A percentile compares a stretch with the other conserved stretches of the same genome.
These are phyloP conservation scores for Beauveria sp. DNA, from an alignment of 2,329 filamentous ascomycete species.

Conservation along the genomic window DNA sequence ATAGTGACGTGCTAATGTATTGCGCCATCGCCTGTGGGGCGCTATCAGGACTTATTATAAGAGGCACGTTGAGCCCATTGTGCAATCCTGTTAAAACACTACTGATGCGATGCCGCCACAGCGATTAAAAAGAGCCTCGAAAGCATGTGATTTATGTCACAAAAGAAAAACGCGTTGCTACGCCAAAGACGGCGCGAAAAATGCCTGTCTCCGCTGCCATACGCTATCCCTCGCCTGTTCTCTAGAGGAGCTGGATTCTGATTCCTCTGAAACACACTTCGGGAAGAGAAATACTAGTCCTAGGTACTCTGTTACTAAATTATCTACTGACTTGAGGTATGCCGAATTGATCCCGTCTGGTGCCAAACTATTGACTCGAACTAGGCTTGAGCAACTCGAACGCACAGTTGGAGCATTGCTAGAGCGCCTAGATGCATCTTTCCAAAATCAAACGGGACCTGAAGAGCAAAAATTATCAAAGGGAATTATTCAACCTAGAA, in stretches of 20 bases:
- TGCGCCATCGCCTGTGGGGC: not conserved
- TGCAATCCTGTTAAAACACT: not conserved
- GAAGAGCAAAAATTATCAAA: too few relatives aligned
- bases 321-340: not conserved
- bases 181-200: conserved; percentile 3
- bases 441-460: too few relatives aligned
- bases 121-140: conserved; percentile 18
- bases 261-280: not conserved
- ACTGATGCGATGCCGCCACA: conserved; percentile 17
- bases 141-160: conserved; percentile 20
- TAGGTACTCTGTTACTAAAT: too few relatives aligned
- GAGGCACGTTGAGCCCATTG: too few relatives aligned
- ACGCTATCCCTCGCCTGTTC: conserved; percentile 19
- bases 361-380: not conserved
- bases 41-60: too few relatives aligned
- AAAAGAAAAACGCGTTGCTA: conserved; percentile 22
- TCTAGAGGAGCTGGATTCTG: conserved; percentile 2
- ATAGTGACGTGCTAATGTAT: not conserved
- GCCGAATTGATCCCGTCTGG: too few relatives aligned
- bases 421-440: not conserved
- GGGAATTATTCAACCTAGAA: not conserved
- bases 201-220: conserved; percentile 19
- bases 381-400: not conserved
- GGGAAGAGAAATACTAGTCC: too few relatives aligned
- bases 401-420: not conserved